Base-by-base conservation (phyloP, 345 rosid genomes). In the Syzygium aqueum region DNA sequence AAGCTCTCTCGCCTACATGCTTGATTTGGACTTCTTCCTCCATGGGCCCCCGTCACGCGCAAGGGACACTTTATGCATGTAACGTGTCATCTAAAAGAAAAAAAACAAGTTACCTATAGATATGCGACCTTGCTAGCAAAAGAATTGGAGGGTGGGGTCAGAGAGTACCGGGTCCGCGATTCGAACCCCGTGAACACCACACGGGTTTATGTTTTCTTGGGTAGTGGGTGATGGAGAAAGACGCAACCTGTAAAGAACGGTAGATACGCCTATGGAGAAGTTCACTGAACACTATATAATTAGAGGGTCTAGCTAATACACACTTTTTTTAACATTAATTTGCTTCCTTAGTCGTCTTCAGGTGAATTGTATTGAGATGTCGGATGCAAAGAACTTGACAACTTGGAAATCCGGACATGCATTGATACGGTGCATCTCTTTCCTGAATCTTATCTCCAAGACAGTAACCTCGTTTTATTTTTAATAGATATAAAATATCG, bases 21-120 rank as follows among this genome's bases (percentile, higher is more conserved):
- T 30, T 30, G 11, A 65, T 33, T 65, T 65, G 1, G 43, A 15
- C 40, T 65, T 65, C 40, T 65, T 65, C 30, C 77, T 65, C 5
- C 4, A n/a, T 0, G 33, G 6, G 73, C 8, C 2, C 17, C 9
- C 73, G 3, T n/a, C 3, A n/a, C 4, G 2, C 19, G 2, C 73
- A 14, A 4, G 0, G 6, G 15, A 14, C 73, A 7, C n/a, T 61
- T n/a, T 61, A 13, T n/a, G 73, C 37, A n/a, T 14, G 73, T 61
- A 61, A n/a, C 0, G 0, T 0, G 28, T 14, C 46, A 3, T 43
- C 46, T 43, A 43, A 43, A 43, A 43, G 46, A 43, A 33, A 43
- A 43, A 43, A 43, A 43, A 43, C 46, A 43, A 43, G 46, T 43
- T 43, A 43, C 46, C 46, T 43, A 43, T 43, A 43, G 46, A 43